Percentiles rank a stretch among this genome's conserved stretches.
Evolutionary conservation across 2,329 filamentous ascomycete species (phyloP).

Genomic region (Chlorencoelia australis): DNA sequence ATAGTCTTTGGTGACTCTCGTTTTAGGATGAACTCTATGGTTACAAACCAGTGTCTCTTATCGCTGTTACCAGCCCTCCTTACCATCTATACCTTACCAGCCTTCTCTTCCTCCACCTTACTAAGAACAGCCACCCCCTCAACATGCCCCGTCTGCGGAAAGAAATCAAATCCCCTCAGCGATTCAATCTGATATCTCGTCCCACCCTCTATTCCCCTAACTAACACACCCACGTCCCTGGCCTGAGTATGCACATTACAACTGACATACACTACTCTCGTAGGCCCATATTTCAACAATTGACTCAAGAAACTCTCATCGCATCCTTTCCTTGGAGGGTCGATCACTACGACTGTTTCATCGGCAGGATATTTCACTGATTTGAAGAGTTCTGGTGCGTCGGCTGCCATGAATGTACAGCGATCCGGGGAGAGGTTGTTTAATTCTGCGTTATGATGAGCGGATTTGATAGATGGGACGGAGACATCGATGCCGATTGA

Average conservation of each 20-base stretch:
- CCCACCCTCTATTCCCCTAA: slow-evolving; percentile 50
- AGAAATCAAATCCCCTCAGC: slow-evolving; percentile 89
- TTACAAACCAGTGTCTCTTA: no score
- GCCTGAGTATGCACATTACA: slow-evolving; percentile 99
- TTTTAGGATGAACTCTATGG: no score
- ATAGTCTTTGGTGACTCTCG: no score
- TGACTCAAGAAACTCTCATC: slow-evolving; percentile 76
- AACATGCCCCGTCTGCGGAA: slow-evolving; percentile 73
- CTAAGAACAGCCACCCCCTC: slow-evolving; percentile 59
- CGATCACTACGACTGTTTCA: slow-evolving; percentile 87
- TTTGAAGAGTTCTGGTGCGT: slow-evolving; percentile 75
- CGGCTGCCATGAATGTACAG: slow-evolving; percentile 79
- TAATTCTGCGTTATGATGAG: slow-evolving; percentile 64
- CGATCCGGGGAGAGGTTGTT: slow-evolving; percentile 61
- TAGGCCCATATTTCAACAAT: slow-evolving; percentile 66
- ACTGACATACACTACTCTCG: slow-evolving; percentile 82
- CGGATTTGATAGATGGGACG: slow-evolving; percentile 64
- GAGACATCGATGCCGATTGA: slow-evolving; percentile 89
- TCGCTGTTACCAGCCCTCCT: no score
- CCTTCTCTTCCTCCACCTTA: slow-evolving; percentile 34
- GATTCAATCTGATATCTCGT: slow-evolving; percentile 77
- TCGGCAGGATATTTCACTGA: slow-evolving; percentile 63
- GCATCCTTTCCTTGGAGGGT: slow-evolving; percentile 94
- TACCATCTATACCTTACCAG: background rate
- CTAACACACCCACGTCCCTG: slow-evolving; percentile 78